Evolutionary conservation across 2,329 filamentous ascomycete genomes (phyloP).

Genomic region (Fusarium staphyleae): DNA sequence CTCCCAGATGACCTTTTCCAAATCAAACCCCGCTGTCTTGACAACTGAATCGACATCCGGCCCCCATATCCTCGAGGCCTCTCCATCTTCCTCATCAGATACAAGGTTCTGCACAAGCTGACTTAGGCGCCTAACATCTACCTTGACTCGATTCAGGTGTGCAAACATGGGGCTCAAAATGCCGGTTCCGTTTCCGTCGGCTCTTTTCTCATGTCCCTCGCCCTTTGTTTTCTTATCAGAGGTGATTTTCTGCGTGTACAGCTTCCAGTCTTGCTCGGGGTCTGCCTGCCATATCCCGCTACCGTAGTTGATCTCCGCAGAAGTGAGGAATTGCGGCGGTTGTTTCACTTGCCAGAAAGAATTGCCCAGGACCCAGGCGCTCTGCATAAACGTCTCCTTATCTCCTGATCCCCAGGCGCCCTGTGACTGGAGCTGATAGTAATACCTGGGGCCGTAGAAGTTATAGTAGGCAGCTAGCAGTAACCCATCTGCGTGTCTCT

Average conservation of each 20-base stretch:
- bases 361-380: conserved; percentile 27
- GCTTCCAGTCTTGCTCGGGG: conserved; percentile 34
- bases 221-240: background rate
- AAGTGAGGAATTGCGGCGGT: conserved; percentile 16
- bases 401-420: conserved; percentile 38
- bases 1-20: conserved; percentile 38
- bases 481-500: conserved; percentile 32
- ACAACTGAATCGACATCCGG: conserved; percentile 19
- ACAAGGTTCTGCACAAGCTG: conserved; percentile 11
- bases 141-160: conserved; percentile 38
- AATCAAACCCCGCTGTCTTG: conserved; percentile 30
- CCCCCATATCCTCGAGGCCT: conserved; percentile 29
- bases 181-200: background rate
- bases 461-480: conserved; percentile 37
- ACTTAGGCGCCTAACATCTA: conserved; percentile 28
- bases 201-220: background rate
- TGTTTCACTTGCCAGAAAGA: conserved; percentile 32
- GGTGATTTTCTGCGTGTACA: background rate
- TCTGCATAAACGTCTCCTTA: conserved; percentile 38
- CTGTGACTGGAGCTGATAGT: conserved; percentile 40
- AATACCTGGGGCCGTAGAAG: conserved; percentile 35
- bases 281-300: conserved; percentile 40
- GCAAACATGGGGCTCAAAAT: conserved; percentile 35
- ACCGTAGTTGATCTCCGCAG: conserved; percentile 28
- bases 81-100: conserved; percentile 13